Evolutionary conservation across 352 stramenopile species (phyloP).

Genomic region (Phytophthora citricola): DNA sequence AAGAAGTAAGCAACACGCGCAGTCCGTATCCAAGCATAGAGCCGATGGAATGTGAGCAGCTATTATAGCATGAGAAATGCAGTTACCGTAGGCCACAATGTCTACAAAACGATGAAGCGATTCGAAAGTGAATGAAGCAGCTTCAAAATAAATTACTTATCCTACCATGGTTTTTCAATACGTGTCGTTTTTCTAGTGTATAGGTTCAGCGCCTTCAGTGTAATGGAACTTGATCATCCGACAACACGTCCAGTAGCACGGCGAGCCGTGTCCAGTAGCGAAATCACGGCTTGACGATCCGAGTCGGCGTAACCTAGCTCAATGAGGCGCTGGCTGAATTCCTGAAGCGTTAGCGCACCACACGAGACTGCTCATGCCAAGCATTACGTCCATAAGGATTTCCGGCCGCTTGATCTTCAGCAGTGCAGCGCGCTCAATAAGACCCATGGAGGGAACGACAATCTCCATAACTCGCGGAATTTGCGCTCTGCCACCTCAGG

Average conservation of each 20-base stretch:
- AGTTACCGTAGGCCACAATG: background rate
- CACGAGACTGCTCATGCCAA: conserved; percentile 80
- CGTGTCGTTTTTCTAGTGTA: conserved; percentile 34
- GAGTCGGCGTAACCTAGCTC: conserved; percentile 69
- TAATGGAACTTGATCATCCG: conserved; percentile 5
- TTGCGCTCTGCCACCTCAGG: conserved; percentile 47
- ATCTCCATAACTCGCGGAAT: conserved; percentile 77
- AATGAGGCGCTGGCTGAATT: conserved; percentile 62
- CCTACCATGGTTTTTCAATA: conserved; percentile 35
- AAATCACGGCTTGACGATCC: conserved; percentile 63
- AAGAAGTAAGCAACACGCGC: conserved; percentile 29
- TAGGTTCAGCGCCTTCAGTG: conserved; percentile 15
- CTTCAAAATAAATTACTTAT: conserved; percentile 54
- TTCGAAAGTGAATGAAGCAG: conserved; percentile 27
- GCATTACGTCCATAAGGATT: conserved; percentile 81
- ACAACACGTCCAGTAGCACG: conserved; percentile 27
- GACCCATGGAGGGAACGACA: conserved; percentile 77
- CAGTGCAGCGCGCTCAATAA: conserved; percentile 67
- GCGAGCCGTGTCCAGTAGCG: conserved; percentile 61
- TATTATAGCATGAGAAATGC: conserved; percentile 6
- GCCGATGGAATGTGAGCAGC: background rate
- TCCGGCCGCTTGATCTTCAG: conserved; percentile 67
- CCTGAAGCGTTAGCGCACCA: conserved; percentile 57
- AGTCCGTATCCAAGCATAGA: conserved; percentile 15
- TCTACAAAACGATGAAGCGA: background rate